Base-by-base conservation (phyloP, 2,329 filamentous ascomycete species). In the Sordariomycetes sp. region DNA sequence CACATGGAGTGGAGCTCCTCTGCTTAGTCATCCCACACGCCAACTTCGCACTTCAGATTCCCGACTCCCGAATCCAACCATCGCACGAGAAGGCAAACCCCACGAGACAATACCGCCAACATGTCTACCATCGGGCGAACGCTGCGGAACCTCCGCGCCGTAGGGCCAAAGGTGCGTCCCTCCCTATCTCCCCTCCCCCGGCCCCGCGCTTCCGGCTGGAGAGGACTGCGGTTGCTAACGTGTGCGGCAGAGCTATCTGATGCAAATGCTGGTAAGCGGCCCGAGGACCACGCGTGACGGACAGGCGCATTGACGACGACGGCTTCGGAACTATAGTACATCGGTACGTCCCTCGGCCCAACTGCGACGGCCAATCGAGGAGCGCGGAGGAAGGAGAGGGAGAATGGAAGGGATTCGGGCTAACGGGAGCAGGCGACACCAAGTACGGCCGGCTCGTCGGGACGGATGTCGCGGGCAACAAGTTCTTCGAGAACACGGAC, bases 71-170 rank as follows among this genome's bases (percentile, higher is more conserved):
- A 50, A 22, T 48, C 17, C n/a, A 50, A 22, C 45, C 20, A 50
- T 17, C 28, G 55, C 57, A 60, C 59, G 55, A 50, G 25, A 42
- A 7, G 2, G 17, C 5, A 51, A 35, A 32, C 8, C 20, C 6
- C 7, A 22, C n/a, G n/a, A 50, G n/a, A 24, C 45, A 50, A 24
- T 2, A 22, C 69, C 68, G 70, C 70, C 67, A 72, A 71, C 71
- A 99, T 99, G 94, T 97, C 94, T 78, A 96, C 90, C 60, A 76
- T 96, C 66, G 73, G 85, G 63, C 86, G 94, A 74, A 96, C 92
- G 28, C 74, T 96, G 68, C 80, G 85, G 72, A 95, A 96, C 72
- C 71, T 96, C 69, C 86, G 90, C 77, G 86, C 83, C 75, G 83
- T 95, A 69, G 94, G 94, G 57, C 68, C 96, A 68, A 95, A 91